phyloP scores from a whole-genome alignment of 805 yeast genomes.

The Pichia membranifaciens region DNA sequence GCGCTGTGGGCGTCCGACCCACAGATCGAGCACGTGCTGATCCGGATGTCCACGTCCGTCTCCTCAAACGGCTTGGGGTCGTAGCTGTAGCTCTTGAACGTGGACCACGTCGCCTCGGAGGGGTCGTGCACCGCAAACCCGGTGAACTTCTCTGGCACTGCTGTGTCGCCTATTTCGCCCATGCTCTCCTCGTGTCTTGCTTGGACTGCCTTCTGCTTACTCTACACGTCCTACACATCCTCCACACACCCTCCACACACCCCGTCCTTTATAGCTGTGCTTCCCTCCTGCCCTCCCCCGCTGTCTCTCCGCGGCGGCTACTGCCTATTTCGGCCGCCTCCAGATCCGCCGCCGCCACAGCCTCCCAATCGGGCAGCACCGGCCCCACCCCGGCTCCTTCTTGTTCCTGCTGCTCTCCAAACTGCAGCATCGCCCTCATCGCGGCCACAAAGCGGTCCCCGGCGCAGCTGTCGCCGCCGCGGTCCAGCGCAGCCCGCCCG shows the following conservation, averaged over 20 bases:
- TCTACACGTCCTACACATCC: no score
- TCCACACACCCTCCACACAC: no score
- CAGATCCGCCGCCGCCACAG: background rate
- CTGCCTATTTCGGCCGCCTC: background rate
- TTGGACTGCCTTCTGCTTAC: no score
- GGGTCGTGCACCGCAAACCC: conserved; percentile 36
- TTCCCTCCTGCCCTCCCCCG: background rate
- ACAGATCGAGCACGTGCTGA: conserved; percentile 47
- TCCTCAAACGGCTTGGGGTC: conserved; percentile 35
- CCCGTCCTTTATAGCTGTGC: background rate
- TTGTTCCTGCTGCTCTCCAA: background rate
- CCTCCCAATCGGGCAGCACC: conserved; percentile 7
- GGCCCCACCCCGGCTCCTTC: no score
- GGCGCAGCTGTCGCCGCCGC: conserved; percentile 23
- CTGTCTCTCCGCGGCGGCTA: background rate
- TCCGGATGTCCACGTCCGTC: conserved; percentile 40
- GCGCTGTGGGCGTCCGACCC: conserved; percentile 56
- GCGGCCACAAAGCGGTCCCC: background rate
- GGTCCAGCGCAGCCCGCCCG: conserved; percentile 13
- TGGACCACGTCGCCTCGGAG: conserved; percentile 29
- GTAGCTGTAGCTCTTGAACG: conserved; percentile 25
- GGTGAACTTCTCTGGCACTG: conserved; percentile 31
- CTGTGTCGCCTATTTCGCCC: no score
- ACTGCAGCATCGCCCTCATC: background rate
- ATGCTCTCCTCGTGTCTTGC: no score